Base-by-base conservation (phyloP, 768 basidiomycete genomes). In the Agrocybe pediades region DNA sequence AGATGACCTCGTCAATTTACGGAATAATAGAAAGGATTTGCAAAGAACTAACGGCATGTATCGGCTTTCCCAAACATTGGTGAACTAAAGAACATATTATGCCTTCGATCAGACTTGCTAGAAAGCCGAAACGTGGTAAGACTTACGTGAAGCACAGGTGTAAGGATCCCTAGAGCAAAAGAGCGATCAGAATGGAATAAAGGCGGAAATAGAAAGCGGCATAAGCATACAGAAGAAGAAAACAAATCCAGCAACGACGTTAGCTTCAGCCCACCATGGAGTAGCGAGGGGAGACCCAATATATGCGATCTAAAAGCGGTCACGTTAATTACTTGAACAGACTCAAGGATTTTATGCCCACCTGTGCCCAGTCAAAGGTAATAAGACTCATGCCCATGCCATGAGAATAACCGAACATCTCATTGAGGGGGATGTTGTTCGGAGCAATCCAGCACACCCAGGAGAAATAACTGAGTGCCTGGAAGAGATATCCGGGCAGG, bases 251-350 rank as follows among this genome's bases (percentile, higher is more conserved):
- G 64, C 71, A 2, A 78, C 68, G 49, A 90, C 74, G 66, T 91
- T 90, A 9, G 85, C 88, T 64, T 86, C 83, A 2, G 87, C 88
- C 88, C 88, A 90, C 88, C 88, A 92, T 1, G 90, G 90, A 9
- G 87, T 84, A 5, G 87, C 84, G 42, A 92, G 82, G 0, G 90
- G 90, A 20, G 82, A 83, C 16, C 81, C 82, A 49, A 83, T 84
- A 63, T 85, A 88, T 7, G 85, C 80, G 52, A 85, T 84, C 71
- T 55, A 41, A 39, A 41, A 26, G 20, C 11, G 25, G 13, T 27
- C 19, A 29, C 1, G 19, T 29, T 46, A 16, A 45, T 9, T n/a
- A 29, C 16, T 46, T 13, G 45, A 29, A 41, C 23, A 8, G 15
- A 9, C 11, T 8, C 17, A 46, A 46, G 25, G 41, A 53, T 46